Base-by-base conservation (phyloP, 306 rosid species). In the Inga oerstediana region DNA sequence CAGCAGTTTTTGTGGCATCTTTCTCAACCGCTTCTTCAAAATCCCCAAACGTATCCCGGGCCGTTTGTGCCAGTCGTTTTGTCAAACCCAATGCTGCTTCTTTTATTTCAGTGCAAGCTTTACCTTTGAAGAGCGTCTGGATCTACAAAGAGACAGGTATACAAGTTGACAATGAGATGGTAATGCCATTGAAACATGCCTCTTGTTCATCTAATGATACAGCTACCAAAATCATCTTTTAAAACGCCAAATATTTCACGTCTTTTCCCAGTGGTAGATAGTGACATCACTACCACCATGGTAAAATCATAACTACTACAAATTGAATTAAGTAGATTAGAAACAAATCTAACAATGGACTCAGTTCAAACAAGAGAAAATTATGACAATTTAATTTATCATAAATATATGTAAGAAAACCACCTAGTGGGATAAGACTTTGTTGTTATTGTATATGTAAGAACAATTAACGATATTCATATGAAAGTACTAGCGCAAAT, bases 21-120 rank as follows among this genome's bases (percentile, higher is more conserved):
- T 94, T 94, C 83, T 94, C 98, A 86, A 96, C 97, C 6, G 97
- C 98, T 89, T 92, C 98, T 87, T 96, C 98, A 89, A 94, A 94
- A 91, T 96, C 98, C 75, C 98, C 98, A 85, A 96, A 94, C 4
- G 98, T 94, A 61, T 92, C 96, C 80, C 94, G 93, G 3, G 98
- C 98, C 4, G 97, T 94, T 88, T 88, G 97, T 27, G 99, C 98
- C 74, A 96, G 97, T 67, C 90, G 89, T 91, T 94, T 96, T 44
- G 99, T 91, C 92, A 96, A 74, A 87, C 95, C 71, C 80, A 85
- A 84, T 10, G 98, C 97, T 27, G 93, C 94, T 66, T 94, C 99
- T 89, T 90, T 89, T 70, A 94, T 94, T 83, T 85, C 97, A 41
- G 75, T 74, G 86, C 99, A 94, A 71, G 97, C 92, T 86, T 94